A percentile compares a stretch with the other conserved stretches of the same genome.
phyloP scores from a whole-genome alignment of 108 stramenopile genomes.

The Asterionellopsis glacialis region DNA sequence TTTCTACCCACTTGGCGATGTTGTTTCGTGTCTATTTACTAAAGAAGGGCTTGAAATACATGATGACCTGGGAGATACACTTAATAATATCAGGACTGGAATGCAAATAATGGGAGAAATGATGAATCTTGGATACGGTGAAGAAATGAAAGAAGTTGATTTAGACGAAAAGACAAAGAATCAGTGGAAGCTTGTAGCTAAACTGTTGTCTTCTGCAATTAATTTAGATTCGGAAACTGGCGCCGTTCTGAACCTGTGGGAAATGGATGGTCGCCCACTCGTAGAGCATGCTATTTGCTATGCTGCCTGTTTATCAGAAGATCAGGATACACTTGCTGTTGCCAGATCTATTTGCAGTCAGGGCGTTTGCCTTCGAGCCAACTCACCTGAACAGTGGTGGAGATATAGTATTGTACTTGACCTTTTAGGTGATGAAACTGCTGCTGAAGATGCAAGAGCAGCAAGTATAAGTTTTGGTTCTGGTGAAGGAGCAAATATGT shows the following conservation, averaged over 20 bases:
- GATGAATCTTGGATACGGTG: constrained; percentile 49
- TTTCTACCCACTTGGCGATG: constrained; percentile 55
- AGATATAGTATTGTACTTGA: constrained; percentile 74
- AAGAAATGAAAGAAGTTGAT: constrained; percentile 5
- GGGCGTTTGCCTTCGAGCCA: constrained; percentile 75
- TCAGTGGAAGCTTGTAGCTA: constrained; percentile 48
- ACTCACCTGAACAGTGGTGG: constrained; percentile 83
- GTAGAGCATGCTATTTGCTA: constrained; percentile 69
- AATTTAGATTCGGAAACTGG: constrained; percentile 18
- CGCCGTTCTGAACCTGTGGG: constrained; percentile 46
- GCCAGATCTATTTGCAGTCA: constrained; percentile 76
- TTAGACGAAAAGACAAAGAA: constrained; percentile 28
- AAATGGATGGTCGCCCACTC: constrained; percentile 66
- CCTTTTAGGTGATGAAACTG: constrained; percentile 70
- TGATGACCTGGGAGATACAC: constrained; percentile 1
- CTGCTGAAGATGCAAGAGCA: constrained; percentile 70
- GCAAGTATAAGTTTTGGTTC: constrained; percentile 62
- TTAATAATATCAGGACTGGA: constrained; percentile 29
- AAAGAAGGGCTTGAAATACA: neutral
- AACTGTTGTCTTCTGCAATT: constrained; percentile 29
- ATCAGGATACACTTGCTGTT: constrained; percentile 58
- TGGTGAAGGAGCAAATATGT: constrained; percentile 42
- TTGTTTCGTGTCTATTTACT: constrained; percentile 47
- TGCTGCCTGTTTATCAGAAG: constrained; percentile 66
- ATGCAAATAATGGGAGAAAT: constrained; percentile 59